These are phyloP conservation scores for Caloboletus firmus DNA, from an alignment of 1,284 basidiomycete species.

Conservation along the genomic window DNA sequence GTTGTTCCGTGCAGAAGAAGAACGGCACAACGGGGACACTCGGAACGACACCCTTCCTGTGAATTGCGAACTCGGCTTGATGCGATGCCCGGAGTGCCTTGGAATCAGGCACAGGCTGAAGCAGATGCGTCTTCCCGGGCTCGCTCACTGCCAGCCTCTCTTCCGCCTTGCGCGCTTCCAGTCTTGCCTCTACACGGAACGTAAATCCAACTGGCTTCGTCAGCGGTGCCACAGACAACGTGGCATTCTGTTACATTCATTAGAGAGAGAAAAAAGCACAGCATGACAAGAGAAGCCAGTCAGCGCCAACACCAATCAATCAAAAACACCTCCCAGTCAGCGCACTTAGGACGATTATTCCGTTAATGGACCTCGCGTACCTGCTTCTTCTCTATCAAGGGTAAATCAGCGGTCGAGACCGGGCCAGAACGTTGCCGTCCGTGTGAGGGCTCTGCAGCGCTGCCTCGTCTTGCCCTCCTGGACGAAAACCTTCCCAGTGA, in stretches of 20 bases:
- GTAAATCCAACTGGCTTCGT: slow-evolving; percentile 53
- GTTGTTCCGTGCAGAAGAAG: slow-evolving; percentile 51
- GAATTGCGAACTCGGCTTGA: slow-evolving; percentile 41
- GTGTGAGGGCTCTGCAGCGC: background rate
- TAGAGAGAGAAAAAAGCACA: slow-evolving; percentile 15
- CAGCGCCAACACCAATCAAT: slow-evolving; percentile 8
- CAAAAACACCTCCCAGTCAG: slow-evolving; percentile 24
- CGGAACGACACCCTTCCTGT: slow-evolving; percentile 48
- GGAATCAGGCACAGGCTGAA: slow-evolving; percentile 50
- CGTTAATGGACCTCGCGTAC: slow-evolving; percentile 32
- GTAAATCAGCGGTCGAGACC: slow-evolving; percentile 22
- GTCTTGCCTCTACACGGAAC: slow-evolving; percentile 47
- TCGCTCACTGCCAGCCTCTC: slow-evolving; percentile 26
- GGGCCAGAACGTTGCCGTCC: slow-evolving; percentile 16
- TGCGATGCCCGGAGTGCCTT: slow-evolving; percentile 53
- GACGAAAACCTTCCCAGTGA: slow-evolving; percentile 5
- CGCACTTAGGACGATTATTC: slow-evolving; percentile 18
- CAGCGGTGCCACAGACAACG: slow-evolving; percentile 38
- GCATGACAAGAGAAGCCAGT: slow-evolving; percentile 2
- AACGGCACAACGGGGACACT: slow-evolving; percentile 46
- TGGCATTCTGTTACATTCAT: slow-evolving; percentile 22
- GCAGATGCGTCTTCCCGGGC: slow-evolving; percentile 18
- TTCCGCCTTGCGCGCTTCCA: slow-evolving; percentile 40
- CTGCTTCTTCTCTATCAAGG: slow-evolving; percentile 31
- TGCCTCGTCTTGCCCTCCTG: background rate